A percentile compares a stretch with the other conserved stretches of the same genome.
Conservation (phyloP, 805 yeast genomes). For the Tetrapisispora namnaoensis region DNA sequence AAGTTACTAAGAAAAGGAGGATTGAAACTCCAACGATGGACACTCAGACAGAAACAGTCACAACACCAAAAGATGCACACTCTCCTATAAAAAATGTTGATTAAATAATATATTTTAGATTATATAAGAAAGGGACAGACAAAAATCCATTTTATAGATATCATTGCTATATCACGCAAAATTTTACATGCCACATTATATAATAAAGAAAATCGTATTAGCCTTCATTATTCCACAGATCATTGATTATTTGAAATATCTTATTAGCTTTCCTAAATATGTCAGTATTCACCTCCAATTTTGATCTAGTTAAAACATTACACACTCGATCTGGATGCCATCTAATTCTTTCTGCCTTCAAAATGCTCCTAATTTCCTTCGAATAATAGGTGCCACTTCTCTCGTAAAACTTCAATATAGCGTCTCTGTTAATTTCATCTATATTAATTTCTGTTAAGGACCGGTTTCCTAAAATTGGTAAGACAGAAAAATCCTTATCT, state of each 20-base stretch:
- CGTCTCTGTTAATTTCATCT: conserved; percentile 3
- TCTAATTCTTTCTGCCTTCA: conserved; percentile 43
- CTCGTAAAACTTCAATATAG: conserved; percentile 7
- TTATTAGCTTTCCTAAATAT: conserved; percentile 24
- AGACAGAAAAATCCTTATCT: neutral
- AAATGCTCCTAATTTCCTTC: conserved; percentile 6
- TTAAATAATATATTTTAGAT: neutral
- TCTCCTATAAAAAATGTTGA: conserved; percentile 5
- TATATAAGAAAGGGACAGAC: neutral
- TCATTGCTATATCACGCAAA: neutral
- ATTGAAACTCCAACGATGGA: conserved; percentile 8
- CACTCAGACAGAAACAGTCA: conserved; percentile 11
- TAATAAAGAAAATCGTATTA: no score
- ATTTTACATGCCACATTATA: no score
- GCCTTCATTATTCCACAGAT: conserved; percentile 26
- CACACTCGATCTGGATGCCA: conserved; percentile 60
- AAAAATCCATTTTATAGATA: neutral
- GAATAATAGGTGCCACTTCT: conserved; percentile 4
- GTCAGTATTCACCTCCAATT: neutral
- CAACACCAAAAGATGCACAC: conserved; percentile 25
- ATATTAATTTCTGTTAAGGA: neutral
- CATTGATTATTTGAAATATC: conserved; percentile 37
- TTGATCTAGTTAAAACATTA: neutral
- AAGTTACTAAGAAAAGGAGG: conserved; percentile 12
- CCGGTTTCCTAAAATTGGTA: neutral